A percentile compares a stretch with the other conserved stretches of the same genome.
Conservation (phyloP, 2,329 filamentous ascomycete species). For the Ascocoryne sarcoides region DNA sequence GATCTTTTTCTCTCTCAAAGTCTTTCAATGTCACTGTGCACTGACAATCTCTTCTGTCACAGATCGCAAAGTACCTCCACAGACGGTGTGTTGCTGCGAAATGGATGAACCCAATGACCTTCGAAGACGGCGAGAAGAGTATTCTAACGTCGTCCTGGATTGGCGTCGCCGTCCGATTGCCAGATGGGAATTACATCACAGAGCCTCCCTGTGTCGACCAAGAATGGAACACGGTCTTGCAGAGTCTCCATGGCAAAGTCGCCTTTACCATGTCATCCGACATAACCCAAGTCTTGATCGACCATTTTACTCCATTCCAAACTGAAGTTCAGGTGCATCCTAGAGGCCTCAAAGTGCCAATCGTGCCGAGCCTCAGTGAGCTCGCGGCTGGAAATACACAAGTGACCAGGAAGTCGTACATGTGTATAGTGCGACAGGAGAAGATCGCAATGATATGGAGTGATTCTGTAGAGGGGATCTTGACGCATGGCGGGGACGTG, state of each 20-base stretch:
- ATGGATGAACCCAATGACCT: slow-evolving; percentile 11
- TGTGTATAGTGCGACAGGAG: slow-evolving; percentile 15
- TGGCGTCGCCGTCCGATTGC: slow-evolving; percentile 12
- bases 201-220: slow-evolving; percentile 11
- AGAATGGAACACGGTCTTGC: slow-evolving; percentile 7
- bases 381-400: slow-evolving; percentile 27
- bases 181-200: slow-evolving; percentile 13
- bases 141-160: slow-evolving; percentile 9
- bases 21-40: too few species aligned
- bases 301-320: slow-evolving; percentile 16
- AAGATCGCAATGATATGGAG: slow-evolving; percentile 17
- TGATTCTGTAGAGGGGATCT: slow-evolving; percentile 16
- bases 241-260: slow-evolving; percentile 27
- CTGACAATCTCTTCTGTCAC: too few species aligned
- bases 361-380: slow-evolving; percentile 43
- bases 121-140: slow-evolving; percentile 9
- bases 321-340: slow-evolving; percentile 11
- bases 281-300: slow-evolving; percentile 32
- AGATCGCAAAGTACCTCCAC: slow-evolving; percentile 14
- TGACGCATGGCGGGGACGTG: slow-evolving; percentile 14
- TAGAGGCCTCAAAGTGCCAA: slow-evolving; percentile 17
- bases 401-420: slow-evolving; percentile 9
- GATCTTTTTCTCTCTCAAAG: too few species aligned
- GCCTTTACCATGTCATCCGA: slow-evolving; percentile 41
- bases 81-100: slow-evolving; percentile 10